These are phyloP conservation scores for Heliocybe sulcata DNA, from an alignment of 1,284 basidiomycete species.

Conservation along the genomic window DNA sequence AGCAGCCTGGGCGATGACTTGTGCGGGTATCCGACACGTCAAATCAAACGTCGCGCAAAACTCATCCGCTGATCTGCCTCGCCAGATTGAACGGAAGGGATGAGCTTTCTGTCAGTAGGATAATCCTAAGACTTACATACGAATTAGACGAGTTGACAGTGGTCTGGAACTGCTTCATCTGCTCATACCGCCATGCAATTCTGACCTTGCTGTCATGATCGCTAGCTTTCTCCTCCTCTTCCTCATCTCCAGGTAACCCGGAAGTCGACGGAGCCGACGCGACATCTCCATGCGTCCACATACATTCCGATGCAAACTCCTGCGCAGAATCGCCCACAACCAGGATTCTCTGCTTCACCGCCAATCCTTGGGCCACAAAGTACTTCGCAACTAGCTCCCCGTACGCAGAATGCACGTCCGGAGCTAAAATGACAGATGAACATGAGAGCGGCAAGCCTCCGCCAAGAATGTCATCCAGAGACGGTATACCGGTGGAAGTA, in stretches of 20 bases:
- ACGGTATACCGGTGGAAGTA: slow-evolving; percentile 85
- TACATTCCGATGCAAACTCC: slow-evolving; percentile 59
- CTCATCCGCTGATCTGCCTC: slow-evolving; percentile 43
- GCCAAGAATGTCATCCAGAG: slow-evolving; percentile 93
- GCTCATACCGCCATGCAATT: slow-evolving; percentile 95
- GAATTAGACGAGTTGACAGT: slow-evolving; percentile 46
- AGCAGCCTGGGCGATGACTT: slow-evolving; percentile 37
- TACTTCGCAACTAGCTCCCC: slow-evolving; percentile 84
- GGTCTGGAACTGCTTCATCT: slow-evolving; percentile 88
- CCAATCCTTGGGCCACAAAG: slow-evolving; percentile 82
- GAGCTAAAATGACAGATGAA: slow-evolving; percentile 65
- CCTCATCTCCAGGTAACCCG: slow-evolving; percentile 24
- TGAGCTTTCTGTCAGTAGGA: slow-evolving; percentile 9
- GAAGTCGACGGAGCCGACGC: slow-evolving; percentile 10
- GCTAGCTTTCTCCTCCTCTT: slow-evolving; percentile 21
- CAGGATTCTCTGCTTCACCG: slow-evolving; percentile 59
- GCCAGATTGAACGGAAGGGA: slow-evolving; percentile 5
- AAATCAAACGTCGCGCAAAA: slow-evolving; percentile 74
- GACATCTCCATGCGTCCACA: slow-evolving; percentile 57
- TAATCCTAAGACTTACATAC: slow-evolving; percentile 33
- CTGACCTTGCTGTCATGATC: slow-evolving; percentile 54
- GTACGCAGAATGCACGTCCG: slow-evolving; percentile 83
- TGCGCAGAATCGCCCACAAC: slow-evolving; percentile 58
- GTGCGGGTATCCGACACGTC: slow-evolving; percentile 46
- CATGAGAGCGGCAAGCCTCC: slow-evolving; percentile 88